These are phyloP conservation scores for Fusarium sp. DNA, from an alignment of 2,329 filamentous ascomycete genomes.

Conservation along the genomic window DNA sequence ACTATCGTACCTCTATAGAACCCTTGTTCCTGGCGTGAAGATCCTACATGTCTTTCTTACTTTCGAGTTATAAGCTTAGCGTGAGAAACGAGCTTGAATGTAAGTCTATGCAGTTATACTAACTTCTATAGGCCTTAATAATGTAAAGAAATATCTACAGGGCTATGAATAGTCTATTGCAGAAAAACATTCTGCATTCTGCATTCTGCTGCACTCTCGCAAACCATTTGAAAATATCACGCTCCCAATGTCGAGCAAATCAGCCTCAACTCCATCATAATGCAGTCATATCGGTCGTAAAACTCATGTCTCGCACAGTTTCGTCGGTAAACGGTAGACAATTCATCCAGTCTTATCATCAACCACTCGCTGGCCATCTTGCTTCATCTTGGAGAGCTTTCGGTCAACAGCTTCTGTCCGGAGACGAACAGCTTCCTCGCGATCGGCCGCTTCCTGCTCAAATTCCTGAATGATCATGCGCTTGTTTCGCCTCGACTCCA, in stretches of 20 bases:
- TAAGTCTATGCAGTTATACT: neutral
- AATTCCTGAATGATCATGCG: constrained; percentile 62
- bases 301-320: constrained; percentile 15
- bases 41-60: neutral
- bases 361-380: constrained; percentile 68
- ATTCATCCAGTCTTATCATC: constrained; percentile 50
- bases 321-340: neutral
- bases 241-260: constrained; percentile 34
- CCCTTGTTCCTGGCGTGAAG: neutral
- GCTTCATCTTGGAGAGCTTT: constrained; percentile 65
- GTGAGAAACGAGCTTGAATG: neutral
- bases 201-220: constrained; percentile 8
- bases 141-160: neutral
- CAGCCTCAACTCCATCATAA: constrained; percentile 41
- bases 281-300: constrained; percentile 45
- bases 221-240: constrained; percentile 28
- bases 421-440: constrained; percentile 65
- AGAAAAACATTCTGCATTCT: neutral
- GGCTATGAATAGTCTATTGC: neutral
- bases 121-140: neutral
- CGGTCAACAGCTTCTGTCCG: constrained; percentile 65
- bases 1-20: constrained; percentile 27
- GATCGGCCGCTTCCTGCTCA: constrained; percentile 65
- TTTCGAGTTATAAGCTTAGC: neutral
- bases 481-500: constrained; percentile 61